Evolutionary conservation across 1,284 basidiomycete species (phyloP).

Genomic region (Rhizoctonia solani): DNA sequence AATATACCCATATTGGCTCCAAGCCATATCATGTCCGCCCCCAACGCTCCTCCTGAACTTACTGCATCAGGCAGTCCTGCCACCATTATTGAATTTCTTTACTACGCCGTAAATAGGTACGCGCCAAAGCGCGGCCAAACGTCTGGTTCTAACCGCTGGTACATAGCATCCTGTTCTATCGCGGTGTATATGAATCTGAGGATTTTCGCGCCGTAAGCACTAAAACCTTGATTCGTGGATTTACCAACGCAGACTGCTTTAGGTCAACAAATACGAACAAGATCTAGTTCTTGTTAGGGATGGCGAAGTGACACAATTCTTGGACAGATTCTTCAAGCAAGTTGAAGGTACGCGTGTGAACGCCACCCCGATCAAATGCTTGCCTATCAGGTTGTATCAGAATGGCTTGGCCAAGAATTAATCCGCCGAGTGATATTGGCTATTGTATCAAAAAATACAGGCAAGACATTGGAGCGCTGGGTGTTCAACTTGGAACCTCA

Average conservation of each 20-base stretch:
- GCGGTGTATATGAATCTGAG: conserved; percentile 37
- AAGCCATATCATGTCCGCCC: neutral
- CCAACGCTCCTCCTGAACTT: neutral
- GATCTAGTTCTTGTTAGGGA: conserved; percentile 36
- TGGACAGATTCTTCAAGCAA: conserved; percentile 35
- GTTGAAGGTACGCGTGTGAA: conserved; percentile 35
- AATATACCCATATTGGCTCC: neutral
- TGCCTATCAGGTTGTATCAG: conserved; percentile 2
- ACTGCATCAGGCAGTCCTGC: conserved; percentile 15
- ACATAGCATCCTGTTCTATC: conserved; percentile 36
- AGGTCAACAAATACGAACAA: conserved; percentile 36
- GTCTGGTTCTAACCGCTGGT: neutral
- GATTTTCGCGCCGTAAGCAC: conserved; percentile 32
- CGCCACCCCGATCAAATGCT: neutral
- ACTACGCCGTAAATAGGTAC: conserved; percentile 23
- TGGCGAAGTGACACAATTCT: conserved; percentile 34
- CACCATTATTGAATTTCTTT: conserved; percentile 21
- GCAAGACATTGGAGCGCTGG: conserved; percentile 36
- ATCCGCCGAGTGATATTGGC: conserved; percentile 34
- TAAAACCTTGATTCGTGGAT: neutral
- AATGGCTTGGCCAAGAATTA: conserved; percentile 30
- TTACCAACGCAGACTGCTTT: neutral
- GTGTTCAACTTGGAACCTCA: conserved; percentile 34
- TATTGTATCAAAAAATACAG: conserved; percentile 36
- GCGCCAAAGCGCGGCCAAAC: neutral